Conservation (phyloP, 345 rosid genomes). For the Stellera chamaejasme region DNA sequence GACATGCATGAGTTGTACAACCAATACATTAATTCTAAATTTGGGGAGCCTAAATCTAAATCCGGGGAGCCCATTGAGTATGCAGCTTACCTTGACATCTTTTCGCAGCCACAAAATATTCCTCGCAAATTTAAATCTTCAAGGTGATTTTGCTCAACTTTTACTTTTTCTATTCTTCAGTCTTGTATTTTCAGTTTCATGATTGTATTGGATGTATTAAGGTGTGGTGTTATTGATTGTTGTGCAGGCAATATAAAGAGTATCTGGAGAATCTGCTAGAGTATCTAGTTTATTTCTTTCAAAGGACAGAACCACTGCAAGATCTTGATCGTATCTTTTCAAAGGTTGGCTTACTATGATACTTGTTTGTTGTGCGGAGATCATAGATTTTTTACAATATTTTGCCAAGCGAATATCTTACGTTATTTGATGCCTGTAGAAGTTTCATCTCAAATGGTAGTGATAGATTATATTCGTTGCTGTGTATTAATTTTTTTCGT, state of each 20-base stretch:
- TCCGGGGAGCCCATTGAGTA: constrained; percentile 85
- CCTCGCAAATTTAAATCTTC: constrained; percentile 57
- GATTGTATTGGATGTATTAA: constrained; percentile 13
- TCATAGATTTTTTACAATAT: too few relatives aligned
- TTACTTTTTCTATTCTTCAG: neutral
- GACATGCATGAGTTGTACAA: constrained; percentile 90
- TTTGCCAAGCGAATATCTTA: neutral
- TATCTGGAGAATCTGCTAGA: constrained; percentile 70
- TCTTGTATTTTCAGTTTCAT: neutral
- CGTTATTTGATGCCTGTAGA: neutral
- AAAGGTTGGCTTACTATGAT: constrained; percentile 36
- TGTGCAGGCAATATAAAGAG: constrained; percentile 67
- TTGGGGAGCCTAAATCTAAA: constrained; percentile 65
- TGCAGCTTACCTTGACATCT: constrained; percentile 71
- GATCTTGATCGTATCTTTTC: constrained; percentile 80
- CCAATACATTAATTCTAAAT: constrained; percentile 74
- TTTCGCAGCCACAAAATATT: constrained; percentile 52
- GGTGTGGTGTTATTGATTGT: neutral
- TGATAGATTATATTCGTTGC: too few relatives aligned
- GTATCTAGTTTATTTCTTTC: constrained; percentile 67
- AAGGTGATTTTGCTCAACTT: constrained; percentile 28
- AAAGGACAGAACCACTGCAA: constrained; percentile 91
- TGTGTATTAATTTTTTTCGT: too few relatives aligned
- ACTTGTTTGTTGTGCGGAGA: neutral
- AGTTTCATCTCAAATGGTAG: neutral